These are phyloP conservation scores for Pyrenochaeta sp. DNA, from an alignment of 2,329 filamentous ascomycete genomes.

Conservation along the genomic window DNA sequence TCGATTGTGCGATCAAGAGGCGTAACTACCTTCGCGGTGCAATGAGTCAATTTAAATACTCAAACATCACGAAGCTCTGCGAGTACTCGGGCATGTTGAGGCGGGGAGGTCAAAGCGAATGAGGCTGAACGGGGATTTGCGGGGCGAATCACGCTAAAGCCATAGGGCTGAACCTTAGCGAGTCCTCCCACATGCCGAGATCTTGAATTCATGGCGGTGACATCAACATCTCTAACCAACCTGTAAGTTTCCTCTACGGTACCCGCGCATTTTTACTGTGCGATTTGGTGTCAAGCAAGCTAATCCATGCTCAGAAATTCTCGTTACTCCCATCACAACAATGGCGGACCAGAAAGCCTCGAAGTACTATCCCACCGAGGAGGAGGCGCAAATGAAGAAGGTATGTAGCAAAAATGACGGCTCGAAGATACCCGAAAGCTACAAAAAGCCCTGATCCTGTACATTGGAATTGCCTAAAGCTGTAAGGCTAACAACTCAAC, in stretches of 20 bases:
- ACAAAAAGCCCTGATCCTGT: not conserved
- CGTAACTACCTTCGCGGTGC: too few relatives aligned
- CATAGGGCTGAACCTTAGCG: constrained; percentile 29
- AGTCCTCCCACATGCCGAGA: constrained; percentile 29
- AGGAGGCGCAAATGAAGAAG: constrained; percentile 89
- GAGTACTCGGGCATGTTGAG: not conserved
- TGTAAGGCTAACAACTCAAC: constrained; percentile 12
- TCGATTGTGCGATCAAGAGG: too few relatives aligned
- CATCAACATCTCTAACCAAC: constrained; percentile 19
- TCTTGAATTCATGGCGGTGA: constrained; percentile 31
- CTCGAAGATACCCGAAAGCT: not conserved
- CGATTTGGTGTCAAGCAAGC: not conserved
- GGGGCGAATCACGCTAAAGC: constrained; percentile 14
- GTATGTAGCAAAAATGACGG: constrained; percentile 66
- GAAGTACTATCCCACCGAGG: constrained; percentile 98
- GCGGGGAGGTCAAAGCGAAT: not conserved
- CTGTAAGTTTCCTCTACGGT: constrained; percentile 7
- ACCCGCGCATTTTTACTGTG: not conserved
- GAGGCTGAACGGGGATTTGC: constrained; percentile 13
- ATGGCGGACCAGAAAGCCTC: constrained; percentile 76
- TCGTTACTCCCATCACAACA: constrained; percentile 5
- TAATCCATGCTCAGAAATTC: constrained; percentile 13
- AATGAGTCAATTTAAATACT: too few relatives aligned
- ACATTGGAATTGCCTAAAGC: not conserved
- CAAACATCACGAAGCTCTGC: not conserved